Percentiles rank a stretch among this genome's conserved stretches.
These are phyloP conservation scores for Candida glaebosa DNA, from an alignment of 805 yeast species.

Conservation along the genomic window DNA sequence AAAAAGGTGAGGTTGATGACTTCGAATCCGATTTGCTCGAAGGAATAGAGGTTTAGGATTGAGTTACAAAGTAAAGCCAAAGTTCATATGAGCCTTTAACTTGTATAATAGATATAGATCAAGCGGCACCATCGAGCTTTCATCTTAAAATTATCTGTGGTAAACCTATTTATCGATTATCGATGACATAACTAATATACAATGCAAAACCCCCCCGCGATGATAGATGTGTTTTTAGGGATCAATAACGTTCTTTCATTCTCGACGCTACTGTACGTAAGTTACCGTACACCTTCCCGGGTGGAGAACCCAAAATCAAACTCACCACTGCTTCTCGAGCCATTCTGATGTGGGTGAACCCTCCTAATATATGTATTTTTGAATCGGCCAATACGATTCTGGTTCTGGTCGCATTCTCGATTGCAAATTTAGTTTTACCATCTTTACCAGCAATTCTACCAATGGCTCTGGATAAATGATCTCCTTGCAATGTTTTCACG, in stretches of 20 bases:
- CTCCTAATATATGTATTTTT: conserved; percentile 94
- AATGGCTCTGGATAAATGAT: conserved; percentile 96
- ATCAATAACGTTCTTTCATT: conserved; percentile 88
- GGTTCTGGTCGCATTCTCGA: conserved; percentile 97
- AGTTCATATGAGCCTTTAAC: no score
- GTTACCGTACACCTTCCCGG: conserved; percentile 97
- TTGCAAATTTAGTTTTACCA: conserved; percentile 97
- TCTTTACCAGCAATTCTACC: conserved; percentile 99
- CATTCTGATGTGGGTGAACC: conserved; percentile 94
- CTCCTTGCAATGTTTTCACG: conserved; percentile 92
- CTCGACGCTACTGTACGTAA: conserved; percentile 95
- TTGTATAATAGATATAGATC: background rate
- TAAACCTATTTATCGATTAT: background rate
- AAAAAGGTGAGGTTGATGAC: conserved; percentile 55
- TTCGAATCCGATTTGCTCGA: conserved; percentile 36
- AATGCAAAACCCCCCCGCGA: no score
- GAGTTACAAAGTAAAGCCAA: no score
- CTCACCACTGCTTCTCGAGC: conserved; percentile 98
- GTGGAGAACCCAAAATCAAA: conserved; percentile 94
- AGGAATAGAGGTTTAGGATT: conserved; percentile 5
- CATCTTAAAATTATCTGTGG: no score
- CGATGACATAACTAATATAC: conserved; percentile 1
- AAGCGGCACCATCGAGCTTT: no score
- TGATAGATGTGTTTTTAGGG: no score
- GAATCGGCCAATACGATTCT: conserved; percentile 97